Conservation (phyloP, 352 stramenopile genomes). For the Aphanomyces stellatus region DNA sequence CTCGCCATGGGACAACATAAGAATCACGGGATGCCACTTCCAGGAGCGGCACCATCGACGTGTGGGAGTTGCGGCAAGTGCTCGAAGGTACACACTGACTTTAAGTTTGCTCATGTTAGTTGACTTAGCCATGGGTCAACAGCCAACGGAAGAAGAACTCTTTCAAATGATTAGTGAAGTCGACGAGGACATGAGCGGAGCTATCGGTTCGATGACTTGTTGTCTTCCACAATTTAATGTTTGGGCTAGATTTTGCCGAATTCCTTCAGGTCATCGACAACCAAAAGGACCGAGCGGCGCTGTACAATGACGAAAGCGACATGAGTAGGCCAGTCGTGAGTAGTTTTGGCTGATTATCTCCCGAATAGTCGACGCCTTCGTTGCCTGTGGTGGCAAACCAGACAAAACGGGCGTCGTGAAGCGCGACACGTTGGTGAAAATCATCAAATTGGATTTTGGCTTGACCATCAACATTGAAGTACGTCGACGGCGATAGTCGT, state of each 20-base stretch:
- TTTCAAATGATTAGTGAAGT: conserved; percentile 95
- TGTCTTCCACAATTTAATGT: background rate
- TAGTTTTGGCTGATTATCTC: background rate
- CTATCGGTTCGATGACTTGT: conserved; percentile 42
- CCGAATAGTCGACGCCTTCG: conserved; percentile 89
- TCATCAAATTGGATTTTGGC: conserved; percentile 94
- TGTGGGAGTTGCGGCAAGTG: conserved; percentile 89
- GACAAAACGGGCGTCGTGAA: conserved; percentile 91
- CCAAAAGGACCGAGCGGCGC: conserved; percentile 92
- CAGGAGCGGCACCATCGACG: conserved; percentile 92
- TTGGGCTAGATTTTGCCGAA: conserved; percentile 87
- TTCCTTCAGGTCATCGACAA: conserved; percentile 98
- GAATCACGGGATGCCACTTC: background rate
- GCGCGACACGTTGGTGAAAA: conserved; percentile 85
- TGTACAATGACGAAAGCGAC: conserved; percentile 96
- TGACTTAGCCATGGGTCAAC: conserved; percentile 23
- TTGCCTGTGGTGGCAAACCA: conserved; percentile 90
- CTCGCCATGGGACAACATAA: background rate
- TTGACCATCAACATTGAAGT: conserved; percentile 95
- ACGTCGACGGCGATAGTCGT: background rate
- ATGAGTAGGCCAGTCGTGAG: conserved; percentile 63
- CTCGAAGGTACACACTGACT: conserved; percentile 69
- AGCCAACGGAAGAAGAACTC: conserved; percentile 97
- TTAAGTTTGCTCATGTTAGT: background rate
- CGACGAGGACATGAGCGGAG: conserved; percentile 89